These are phyloP conservation scores for Colletotrichum liriopes DNA, from an alignment of 2,329 filamentous ascomycete species.

Conservation along the genomic window DNA sequence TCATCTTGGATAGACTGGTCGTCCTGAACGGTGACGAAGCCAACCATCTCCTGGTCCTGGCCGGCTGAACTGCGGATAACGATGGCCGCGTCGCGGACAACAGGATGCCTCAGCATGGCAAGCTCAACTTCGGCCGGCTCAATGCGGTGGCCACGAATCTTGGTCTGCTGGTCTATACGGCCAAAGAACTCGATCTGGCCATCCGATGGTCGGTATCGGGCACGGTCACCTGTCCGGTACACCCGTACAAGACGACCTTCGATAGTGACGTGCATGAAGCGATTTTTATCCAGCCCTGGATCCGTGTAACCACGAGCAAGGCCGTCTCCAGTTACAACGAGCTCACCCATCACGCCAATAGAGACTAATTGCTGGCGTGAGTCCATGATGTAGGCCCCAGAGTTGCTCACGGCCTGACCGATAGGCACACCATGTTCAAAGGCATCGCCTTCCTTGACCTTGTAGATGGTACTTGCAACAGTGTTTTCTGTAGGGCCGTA, in stretches of 20 bases:
- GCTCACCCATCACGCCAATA: conserved; percentile 48
- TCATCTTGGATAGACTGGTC: conserved; percentile 21
- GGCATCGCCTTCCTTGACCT: conserved; percentile 4
- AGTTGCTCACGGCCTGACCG: conserved; percentile 44
- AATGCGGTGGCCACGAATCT: conserved; percentile 51
- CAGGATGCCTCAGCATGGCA: conserved; percentile 35
- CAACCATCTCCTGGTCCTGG: conserved; percentile 32
- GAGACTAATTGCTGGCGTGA: conserved; percentile 45
- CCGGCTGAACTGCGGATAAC: conserved; percentile 30
- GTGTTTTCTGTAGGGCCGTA: conserved; percentile 45
- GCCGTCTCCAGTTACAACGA: conserved; percentile 49
- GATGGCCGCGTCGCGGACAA: conserved; percentile 44
- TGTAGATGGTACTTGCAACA: conserved; percentile 42
- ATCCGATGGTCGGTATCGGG: conserved; percentile 45
- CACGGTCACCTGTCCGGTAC: conserved; percentile 50
- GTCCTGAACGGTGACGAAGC: conserved; percentile 39
- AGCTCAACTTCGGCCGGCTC: conserved; percentile 50
- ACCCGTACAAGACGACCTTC: conserved; percentile 29
- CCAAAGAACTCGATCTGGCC: conserved; percentile 49
- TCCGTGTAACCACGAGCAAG: conserved; percentile 47
- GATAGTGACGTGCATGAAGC: conserved; percentile 44
- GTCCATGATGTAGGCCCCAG: conserved; percentile 48
- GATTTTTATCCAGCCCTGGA: conserved; percentile 21
- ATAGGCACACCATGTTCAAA: conserved; percentile 44
- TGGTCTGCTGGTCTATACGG: conserved; percentile 49